Evolutionary conservation across 257 asterid species (phyloP), one percentile per base, ranked within the genome.

Genomic region (Penstemon eatonii): DNA sequence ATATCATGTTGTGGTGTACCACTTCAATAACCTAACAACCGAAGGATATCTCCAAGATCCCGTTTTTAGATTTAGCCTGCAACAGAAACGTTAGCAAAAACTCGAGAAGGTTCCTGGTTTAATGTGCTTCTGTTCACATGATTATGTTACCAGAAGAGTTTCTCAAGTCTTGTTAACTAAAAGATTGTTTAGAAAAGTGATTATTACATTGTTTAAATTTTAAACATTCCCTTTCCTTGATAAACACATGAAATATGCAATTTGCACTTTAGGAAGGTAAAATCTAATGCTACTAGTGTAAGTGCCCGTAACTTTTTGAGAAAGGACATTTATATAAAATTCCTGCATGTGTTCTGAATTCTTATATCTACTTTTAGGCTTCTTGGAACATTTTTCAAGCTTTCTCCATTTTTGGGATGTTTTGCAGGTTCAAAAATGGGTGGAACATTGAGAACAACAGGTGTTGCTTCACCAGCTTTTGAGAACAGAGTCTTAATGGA

Each of bases 391-490:
- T 25, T 25, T 25, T 25, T 51, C 33, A 18, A 56, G 38, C 0
- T 33, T 54, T 41, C 68, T 37, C 68, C 67, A 73, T 38, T 60
- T 56, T 15, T 63, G 68, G 33, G 45, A 56, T 60, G 59, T 57
- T 76, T 68, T 64, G 74, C 88, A 89, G 98, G 91, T 75, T 69
- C 76, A 44, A 87, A 86, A 77, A 36, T 73, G 13, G 94, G 86
- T 67, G 92, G 86, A 60, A 72, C 65, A 15, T 54, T 82, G 63
- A 75, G 83, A 76, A 47, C 80, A 2, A 75, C 85, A 38, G 86
- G 74, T 69, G 72, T 77, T 73, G 79, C 76, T 81, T 77, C 89
- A 63, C 83, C 93, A 8, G 85, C 90, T 57, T 62, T 75, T 75
- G 92, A 83, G 74, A 81, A 80, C 64, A 79, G 77, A 71, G 77